Evolutionary conservation across 805 yeast species (phyloP).

Genomic region (Lipomyces sp.): DNA sequence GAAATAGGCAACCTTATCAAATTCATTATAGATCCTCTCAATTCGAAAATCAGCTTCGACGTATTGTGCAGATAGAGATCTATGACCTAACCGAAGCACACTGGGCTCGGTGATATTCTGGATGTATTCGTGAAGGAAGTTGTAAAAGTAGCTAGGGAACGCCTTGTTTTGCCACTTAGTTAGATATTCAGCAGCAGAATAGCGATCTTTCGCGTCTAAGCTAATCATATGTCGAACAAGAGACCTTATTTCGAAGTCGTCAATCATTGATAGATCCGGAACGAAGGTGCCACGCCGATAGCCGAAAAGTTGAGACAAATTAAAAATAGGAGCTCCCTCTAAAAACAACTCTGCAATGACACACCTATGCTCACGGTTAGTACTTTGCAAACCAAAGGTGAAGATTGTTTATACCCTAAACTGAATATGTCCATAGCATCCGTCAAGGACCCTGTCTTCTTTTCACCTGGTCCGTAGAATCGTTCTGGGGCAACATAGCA

Average conservation of each 20-base stretch:
- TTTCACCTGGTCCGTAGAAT: constrained; percentile 51
- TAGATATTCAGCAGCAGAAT: constrained; percentile 60
- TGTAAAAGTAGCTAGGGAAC: constrained; percentile 40
- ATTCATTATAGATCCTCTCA: constrained; percentile 62
- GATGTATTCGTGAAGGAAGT: constrained; percentile 72
- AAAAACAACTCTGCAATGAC: constrained; percentile 85
- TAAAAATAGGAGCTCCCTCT: constrained; percentile 86
- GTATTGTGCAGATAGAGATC: constrained; percentile 40
- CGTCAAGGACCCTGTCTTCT: constrained; percentile 50
- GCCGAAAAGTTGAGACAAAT: constrained; percentile 83
- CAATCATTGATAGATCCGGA: constrained; percentile 66
- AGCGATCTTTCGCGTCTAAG: constrained; percentile 65
- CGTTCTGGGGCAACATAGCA: constrained; percentile 97
- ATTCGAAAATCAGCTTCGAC: constrained; percentile 62
- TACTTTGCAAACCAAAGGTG: background rate
- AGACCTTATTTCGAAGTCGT: constrained; percentile 53
- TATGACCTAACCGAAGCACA: constrained; percentile 30
- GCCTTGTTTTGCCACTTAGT: constrained; percentile 49
- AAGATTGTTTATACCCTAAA: constrained; percentile 40
- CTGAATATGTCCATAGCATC: constrained; percentile 72
- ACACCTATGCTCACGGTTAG: constrained; percentile 50
- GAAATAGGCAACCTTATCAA: constrained; percentile 54
- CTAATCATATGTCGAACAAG: constrained; percentile 68
- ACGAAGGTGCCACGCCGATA: constrained; percentile 70
- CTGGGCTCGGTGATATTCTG: constrained; percentile 47